Evolutionary conservation across 768 basidiomycete genomes (phyloP), one percentile per base, ranked within the genome.

Genomic region (Psilocybe cyanescens): DNA sequence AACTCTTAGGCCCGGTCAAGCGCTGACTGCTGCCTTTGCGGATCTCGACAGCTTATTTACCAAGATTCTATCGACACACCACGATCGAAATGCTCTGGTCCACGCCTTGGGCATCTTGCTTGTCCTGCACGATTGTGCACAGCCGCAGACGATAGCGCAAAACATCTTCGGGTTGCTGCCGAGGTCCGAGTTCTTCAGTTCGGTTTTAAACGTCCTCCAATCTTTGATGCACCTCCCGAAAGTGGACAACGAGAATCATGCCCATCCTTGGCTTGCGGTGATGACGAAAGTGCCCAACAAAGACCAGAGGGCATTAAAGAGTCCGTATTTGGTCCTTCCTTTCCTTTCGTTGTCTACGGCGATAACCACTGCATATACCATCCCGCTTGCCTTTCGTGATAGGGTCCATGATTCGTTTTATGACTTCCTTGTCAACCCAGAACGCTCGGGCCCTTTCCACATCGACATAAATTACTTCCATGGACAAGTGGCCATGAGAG

Each of bases 321-420:
- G 54, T 31, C 59, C 59, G 11, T 60, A 55, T 48, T 14, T 60
- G 16, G 54, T 50, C 29, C 48, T 60, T 2, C 46, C 59, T 17
- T 33, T 60, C 8, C 59, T 60, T 41, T 60, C 59, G 3, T 53
- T 60, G 9, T 60, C 59, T 4, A 54, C 53, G 37, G 54, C 54
- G 14, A 60, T 60, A 30, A 45, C 59, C 17, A 60, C 59, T 7
- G 59, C 59, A n/a, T 60, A 55, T 48, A 60, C 59, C 24, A 55
- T 60, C 9, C 59, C 59, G 7, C 16, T 50, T 4, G 59, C 59
- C 9, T 60, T 60, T 19, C 59, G 59, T 16, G 59, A 60, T 33
- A 55, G 59, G 48, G 59, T 60, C 4, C 59, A 60, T 37, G 59
- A 60, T 49, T 55, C 59, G 3, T 60, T 60, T 33, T 60, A 60